Evolutionary conservation across 768 basidiomycete species (phyloP).

Genomic region (Terana coerulea): DNA sequence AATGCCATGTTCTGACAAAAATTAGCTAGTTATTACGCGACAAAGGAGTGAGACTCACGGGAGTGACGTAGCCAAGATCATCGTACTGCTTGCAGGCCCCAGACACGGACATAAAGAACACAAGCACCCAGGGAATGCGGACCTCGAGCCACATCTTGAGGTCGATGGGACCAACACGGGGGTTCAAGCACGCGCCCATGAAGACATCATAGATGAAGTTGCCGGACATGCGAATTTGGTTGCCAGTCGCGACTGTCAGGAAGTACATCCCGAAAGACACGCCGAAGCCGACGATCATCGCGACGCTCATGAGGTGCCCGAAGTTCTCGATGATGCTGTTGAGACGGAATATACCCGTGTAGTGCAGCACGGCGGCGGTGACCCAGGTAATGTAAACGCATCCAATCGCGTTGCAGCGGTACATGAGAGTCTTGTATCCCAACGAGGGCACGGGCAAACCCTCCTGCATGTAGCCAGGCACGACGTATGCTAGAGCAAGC

Average conservation of each 20-base stretch:
- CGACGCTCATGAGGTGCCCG: slow-evolving; percentile 92
- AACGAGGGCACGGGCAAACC: slow-evolving; percentile 96
- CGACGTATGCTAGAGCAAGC: slow-evolving; percentile 82
- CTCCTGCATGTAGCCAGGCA: slow-evolving; percentile 92
- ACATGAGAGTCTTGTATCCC: slow-evolving; percentile 87
- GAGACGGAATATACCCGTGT: slow-evolving; percentile 80
- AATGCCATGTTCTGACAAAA: slow-evolving; percentile 83
- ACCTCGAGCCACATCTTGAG: slow-evolving; percentile 99
- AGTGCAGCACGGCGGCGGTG: slow-evolving; percentile 73
- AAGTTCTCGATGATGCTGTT: slow-evolving; percentile 96
- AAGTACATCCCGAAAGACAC: slow-evolving; percentile 82
- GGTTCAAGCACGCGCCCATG: slow-evolving; percentile 95
- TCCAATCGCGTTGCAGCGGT: slow-evolving; percentile 93
- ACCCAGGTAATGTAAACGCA: slow-evolving; percentile 82
- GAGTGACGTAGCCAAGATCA: slow-evolving; percentile 84
- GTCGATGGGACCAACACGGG: slow-evolving; percentile 86
- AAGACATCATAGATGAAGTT: slow-evolving; percentile 93
- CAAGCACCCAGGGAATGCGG: slow-evolving; percentile 93
- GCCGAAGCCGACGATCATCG: slow-evolving; percentile 86
- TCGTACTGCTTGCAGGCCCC: slow-evolving; percentile 97
- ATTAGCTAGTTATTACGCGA: background rate
- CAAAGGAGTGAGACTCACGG: slow-evolving; percentile 45
- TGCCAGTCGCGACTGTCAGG: slow-evolving; percentile 69
- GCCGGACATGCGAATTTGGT: slow-evolving; percentile 90
- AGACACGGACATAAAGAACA: slow-evolving; percentile 89